A percentile compares a stretch with the other conserved stretches of the same genome.
Conservation (phyloP, 2,329 filamentous ascomycete genomes). For the Tolypocladium endophyticum region DNA sequence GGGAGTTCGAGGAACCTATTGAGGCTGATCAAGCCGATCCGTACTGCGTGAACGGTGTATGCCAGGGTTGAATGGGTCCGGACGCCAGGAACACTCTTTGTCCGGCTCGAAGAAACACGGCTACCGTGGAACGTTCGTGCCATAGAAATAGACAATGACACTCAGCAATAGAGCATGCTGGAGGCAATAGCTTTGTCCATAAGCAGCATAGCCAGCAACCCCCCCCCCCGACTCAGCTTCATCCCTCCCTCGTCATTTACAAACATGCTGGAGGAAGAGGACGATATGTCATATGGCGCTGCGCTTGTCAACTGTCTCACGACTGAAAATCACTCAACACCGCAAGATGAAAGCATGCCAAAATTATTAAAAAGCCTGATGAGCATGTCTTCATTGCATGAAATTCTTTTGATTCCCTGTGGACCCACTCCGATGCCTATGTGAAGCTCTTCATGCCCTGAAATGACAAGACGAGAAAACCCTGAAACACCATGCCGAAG, state of each 20-base stretch:
- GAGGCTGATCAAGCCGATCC: not conserved
- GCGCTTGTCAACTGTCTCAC: not conserved
- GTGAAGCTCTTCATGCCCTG: slow-evolving; percentile 24
- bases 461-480: slow-evolving; percentile 24
- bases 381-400: slow-evolving; percentile 16
- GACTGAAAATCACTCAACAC: not conserved
- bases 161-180: not conserved
- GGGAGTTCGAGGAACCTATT: not conserved
- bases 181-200: not conserved
- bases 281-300: not conserved
- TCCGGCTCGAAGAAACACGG: not conserved
- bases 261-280: not conserved
- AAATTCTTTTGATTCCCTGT: slow-evolving; percentile 26
- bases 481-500: slow-evolving; percentile 26
- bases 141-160: not conserved
- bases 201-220: not conserved
- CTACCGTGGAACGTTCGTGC: not conserved
- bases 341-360: not conserved
- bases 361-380: not conserved
- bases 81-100: not conserved
- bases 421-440: slow-evolving; percentile 26
- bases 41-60: not conserved
- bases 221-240: not conserved
- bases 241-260: too few relatives aligned
- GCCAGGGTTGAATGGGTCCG: not conserved